Evolutionary conservation across 192 early-diverging fungal species (phyloP), one percentile per base, ranked within the genome.

Genomic region (Ambispora gerdemannii): DNA sequence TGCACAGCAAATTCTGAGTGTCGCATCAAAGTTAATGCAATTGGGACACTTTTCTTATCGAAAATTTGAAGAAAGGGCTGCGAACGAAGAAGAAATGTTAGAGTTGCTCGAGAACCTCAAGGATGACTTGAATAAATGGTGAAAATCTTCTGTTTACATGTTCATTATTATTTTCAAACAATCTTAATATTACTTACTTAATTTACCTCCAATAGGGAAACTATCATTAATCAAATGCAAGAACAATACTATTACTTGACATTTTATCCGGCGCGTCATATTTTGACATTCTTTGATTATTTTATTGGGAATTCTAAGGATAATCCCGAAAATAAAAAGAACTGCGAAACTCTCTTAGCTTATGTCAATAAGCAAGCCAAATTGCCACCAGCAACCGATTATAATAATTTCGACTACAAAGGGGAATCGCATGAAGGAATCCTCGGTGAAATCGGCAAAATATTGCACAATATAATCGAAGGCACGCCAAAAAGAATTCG

Each of bases 41-140:
- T 34, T 67, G 36, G 72, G 72, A 36, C 72, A 73, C 50, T 73
- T 73, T 73, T 30, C 10, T 22, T 73, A 73, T 67, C 35, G 58
- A 25, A 24, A 53, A 20, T 73, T 59, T 73, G 43, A 53, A 11
- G 43, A 11, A 31, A 13, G 7, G 15, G 33, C 30, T 22, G 31
- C 19, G 28, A 49, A 33, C 17, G 38, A 19, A 17, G 25, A 43
- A 17, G 22, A 38, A 24, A 38, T 67, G 64, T 8, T 67, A 25
- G 24, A 67, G 0, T 68, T 67, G 32, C 34, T 35, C 25, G 7
- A 20, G 3, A 36, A 27, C 33, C 66, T 73, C 13, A 58, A 43
- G 22, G 4, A 47, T 4, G 64, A 73, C 30, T 51, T 73, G 7
- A n/a, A 28, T 32, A n/a, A 34, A 25, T 73, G 72, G 71, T 52